Evolutionary conservation across 2,329 filamentous ascomycete species (phyloP), one percentile per base, ranked within the genome.

Genomic region (Cercospora zeae-maydis): DNA sequence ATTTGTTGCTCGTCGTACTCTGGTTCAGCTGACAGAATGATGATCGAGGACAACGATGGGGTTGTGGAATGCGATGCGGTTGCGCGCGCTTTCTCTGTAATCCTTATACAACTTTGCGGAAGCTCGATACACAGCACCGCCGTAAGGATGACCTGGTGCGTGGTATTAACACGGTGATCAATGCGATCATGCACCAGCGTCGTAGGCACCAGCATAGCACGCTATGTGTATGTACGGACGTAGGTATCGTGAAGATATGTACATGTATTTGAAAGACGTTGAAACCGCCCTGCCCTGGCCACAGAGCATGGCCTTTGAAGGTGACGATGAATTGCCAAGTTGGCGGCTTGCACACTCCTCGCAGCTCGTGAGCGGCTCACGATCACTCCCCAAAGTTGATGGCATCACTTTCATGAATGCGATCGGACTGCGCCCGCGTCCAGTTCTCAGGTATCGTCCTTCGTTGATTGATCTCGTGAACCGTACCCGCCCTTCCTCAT

Each of bases 381-480:
- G 30, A 6, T 14, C 49, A 34, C n/a, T 53, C 30, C n/a, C 27
- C 31, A 31, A 53, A 16, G 30, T 16, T n/a, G 8, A 34, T 53
- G 49, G 49, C 27, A 34, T 34, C 14, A n/a, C 24, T 33, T 53
- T 53, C 30, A 53, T 53, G 49, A 53, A 53, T 34, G 49, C 49
- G 31, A 53, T 53, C n/a, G 49, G 49, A 53, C 49, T 53, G 14
- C 49, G 30, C 27, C 49, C 49, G 49, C 49, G 49, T 31, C 49
- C 49, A 33, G 49, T 53, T 16, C 31, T 53, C 16, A 30, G 49
- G 33, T 53, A 33, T 6, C 49, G 84, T 69, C 83, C 85, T 58
- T 88, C 86, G 56, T 78, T 89, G 67, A 79, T 86, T 74, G 85
- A 88, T 71, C 80, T 89, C 70, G 80, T 89, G 69, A 76, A 77